Evolutionary conservation across 2,329 filamentous ascomycete genomes (phyloP), one percentile per base, ranked within the genome.

Genomic region (Neofusicoccum umdonicola): DNA sequence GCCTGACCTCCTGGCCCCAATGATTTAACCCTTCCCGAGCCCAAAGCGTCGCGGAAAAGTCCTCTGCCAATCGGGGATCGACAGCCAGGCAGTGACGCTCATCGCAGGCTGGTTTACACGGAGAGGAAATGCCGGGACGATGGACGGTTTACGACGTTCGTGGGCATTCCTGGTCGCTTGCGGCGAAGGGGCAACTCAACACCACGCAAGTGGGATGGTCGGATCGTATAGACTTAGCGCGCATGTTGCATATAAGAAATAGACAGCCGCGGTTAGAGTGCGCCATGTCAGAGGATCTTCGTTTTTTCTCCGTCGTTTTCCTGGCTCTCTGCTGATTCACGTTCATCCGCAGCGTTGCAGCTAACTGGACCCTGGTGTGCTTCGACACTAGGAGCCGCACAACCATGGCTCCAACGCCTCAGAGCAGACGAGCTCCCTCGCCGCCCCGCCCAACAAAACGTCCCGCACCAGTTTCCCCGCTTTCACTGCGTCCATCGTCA

Each of bases 121-220:
- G 35, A 3, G 27, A 34, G 42, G 56, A 13, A 45, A 19, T 19
- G n/a, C 19, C 39, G 22, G 54, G 19, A 37, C 54, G 52, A 27
- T 42, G 35, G 52, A 31, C 5, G 22, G 54, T 22, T 13, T 13
- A 22, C 54, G 54, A 45, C 54, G 41, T 45, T 58, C 54, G 27
- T n/a, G 39, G n/a, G 50, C 56, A 60, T 60, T 60, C 56, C 56
- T 60, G 56, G 11, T 47, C 56, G 56, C 41, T 47, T 60, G 56
- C 56, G 56, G 56, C 56, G 42, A 60, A 47, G 17, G 19, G 42
- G 27, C 12, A 60, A n/a, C 56, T 60, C 56, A 60, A 60, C 56
- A 60, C 56, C 56, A 60, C 56, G 56, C 56, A 60, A 47, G 42
- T 60, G 56, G 56, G 56, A 60, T 60, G 56, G 56, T 60, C 56